Base-by-base conservation (phyloP, 2,329 filamentous ascomycete genomes). In the Purpureocillium takamizusanense region DNA sequence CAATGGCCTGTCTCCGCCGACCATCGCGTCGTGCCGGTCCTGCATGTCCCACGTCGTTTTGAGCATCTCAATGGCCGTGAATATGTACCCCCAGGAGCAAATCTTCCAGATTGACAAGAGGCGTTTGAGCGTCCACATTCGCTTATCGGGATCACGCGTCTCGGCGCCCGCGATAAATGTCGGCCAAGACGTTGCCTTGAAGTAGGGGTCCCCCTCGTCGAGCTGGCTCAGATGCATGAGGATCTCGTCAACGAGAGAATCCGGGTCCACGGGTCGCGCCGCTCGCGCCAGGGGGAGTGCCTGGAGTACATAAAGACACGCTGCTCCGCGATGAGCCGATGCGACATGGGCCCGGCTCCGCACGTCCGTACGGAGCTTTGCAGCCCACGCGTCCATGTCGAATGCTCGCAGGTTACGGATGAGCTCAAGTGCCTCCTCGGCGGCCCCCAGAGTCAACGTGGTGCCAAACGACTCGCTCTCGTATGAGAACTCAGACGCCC, bases 111-210 rank as follows among this genome's bases (percentile, higher is more conserved):
- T 66, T 27, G 56, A 57, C 43, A 65, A 50, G 32, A 72, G 51
- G 11, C 69, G 65, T 37, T 67, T 58, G 50, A 74, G 56, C n/a
- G 70, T 64, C 73, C 72, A 76, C 3, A 55, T 59, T 30, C 72
- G 61, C 40, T 66, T 67, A 28, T 60, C 55, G 0, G 57, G 53
- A 38, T 72, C 63, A 31, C 63, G 62, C 4, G 70, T 69, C 47
- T 77, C 74, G 0, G 73, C 73, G 2, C 74, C 74, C 3, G 70
- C 71, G 23, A 78, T 65, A 45, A 78, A 77, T 1, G 72, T 62
- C 2, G 74, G 72, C 74, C 74, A 78, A n/a, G 69, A 69, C 3
- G 72, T 75, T 7, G 70, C 74, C 50, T 76, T 78, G 59, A 75
- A 78, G 31, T 76, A 63, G 7, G 66, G 63, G 47, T 74, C 70